phyloP scores from a whole-genome alignment of 2,329 filamentous ascomycete species.

The Aspergillus pseudonomiae region DNA sequence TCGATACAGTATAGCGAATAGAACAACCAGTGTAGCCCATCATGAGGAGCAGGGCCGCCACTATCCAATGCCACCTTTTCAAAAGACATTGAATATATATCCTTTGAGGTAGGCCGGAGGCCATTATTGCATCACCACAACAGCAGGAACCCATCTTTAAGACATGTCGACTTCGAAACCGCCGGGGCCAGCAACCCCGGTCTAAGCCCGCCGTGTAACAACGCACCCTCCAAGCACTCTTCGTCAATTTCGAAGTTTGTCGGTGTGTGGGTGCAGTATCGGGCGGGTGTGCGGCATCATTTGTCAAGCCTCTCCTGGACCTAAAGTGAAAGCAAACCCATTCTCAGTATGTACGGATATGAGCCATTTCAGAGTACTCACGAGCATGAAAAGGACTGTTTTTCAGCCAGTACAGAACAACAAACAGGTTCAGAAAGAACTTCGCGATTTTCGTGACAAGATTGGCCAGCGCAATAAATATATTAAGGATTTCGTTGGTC shows the following conservation, averaged over 20 bases:
- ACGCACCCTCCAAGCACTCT: not conserved
- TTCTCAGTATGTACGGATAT: not conserved
- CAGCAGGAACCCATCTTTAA: no score
- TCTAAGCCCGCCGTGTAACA: not conserved
- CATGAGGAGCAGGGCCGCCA: no score
- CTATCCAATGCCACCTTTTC: no score
- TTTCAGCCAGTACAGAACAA: not conserved
- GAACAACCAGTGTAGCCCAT: no score
- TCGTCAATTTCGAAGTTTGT: accelerated
- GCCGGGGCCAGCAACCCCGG: no score
- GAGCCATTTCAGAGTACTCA: accelerated
- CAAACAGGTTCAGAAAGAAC: not conserved
- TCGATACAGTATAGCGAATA: no score
- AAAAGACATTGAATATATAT: no score
- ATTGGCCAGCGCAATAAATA: not conserved
- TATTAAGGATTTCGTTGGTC: not conserved
- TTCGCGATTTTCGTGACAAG: not conserved
- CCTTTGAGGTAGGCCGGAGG: no score
- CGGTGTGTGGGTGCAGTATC: not conserved
- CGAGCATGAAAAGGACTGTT: no score
- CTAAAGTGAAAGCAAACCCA: not conserved
- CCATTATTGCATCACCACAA: no score
- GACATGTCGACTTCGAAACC: not conserved
- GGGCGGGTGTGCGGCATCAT: not conserved
- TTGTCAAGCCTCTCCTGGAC: not conserved